Percentiles rank a stretch among this genome's conserved stretches.
phyloP scores from a whole-genome alignment of 345 rosid species.

The Eucalyptus brandiana region DNA sequence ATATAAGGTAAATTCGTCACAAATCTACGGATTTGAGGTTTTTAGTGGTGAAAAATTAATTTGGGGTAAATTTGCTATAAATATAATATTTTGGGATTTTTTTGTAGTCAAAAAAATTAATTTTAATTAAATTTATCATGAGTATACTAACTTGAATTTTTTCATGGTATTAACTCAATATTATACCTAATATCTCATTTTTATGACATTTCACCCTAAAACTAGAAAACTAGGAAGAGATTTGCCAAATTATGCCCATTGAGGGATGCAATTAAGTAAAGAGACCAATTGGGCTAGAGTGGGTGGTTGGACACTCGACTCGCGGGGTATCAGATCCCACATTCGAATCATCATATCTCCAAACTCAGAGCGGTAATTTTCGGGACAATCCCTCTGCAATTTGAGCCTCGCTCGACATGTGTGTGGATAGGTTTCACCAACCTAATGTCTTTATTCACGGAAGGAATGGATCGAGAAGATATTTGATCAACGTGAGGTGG shows the following conservation, averaged over 20 bases:
- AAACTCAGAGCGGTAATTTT: neutral
- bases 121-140: too few species aligned
- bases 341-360: neutral
- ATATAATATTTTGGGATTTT: too few species aligned
- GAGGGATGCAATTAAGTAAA: neutral
- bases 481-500: neutral
- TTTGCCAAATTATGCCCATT: neutral
- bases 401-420: fast-evolving
- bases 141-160: too few species aligned
- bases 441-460: neutral
- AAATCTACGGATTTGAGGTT: fast-evolving
- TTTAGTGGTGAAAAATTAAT: too few species aligned
- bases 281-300: neutral
- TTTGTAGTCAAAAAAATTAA: too few species aligned
- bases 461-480: neutral
- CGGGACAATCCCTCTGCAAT: fast-evolving
- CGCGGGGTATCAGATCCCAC: neutral
- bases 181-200: too few species aligned
- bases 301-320: neutral
- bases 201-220: too few species aligned
- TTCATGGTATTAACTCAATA: too few species aligned
- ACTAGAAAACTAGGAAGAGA: neutral
- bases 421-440: fast-evolving
- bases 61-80: fast-evolving
- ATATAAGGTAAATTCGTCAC: fast-evolving